A percentile compares a stretch with the other conserved stretches of the same genome.
Conservation (phyloP, 164 flowering plant species). For the Vitis cinerea region DNA sequence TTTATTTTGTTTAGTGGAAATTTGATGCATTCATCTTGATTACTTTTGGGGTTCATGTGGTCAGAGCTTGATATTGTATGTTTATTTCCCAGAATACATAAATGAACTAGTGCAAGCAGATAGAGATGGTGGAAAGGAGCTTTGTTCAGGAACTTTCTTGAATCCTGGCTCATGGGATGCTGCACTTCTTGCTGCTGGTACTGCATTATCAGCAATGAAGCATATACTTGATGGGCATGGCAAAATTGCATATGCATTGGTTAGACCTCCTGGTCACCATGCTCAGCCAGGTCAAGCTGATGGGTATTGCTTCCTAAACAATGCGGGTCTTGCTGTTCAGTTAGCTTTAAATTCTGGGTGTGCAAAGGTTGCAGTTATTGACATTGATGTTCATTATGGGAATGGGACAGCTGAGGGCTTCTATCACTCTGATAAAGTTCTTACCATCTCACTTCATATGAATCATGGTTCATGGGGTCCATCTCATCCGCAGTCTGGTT, state of each 20-base stretch:
- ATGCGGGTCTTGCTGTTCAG: slow-evolving; percentile 85
- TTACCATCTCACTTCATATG: slow-evolving; percentile 93
- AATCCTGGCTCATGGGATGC: slow-evolving; percentile 88
- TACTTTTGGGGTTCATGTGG: too few species aligned
- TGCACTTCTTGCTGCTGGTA: slow-evolving; percentile 90
- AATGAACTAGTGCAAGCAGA: slow-evolving; percentile 68
- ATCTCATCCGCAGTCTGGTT: slow-evolving; percentile 85
- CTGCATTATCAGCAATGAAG: slow-evolving; percentile 78
- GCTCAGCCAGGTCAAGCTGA: slow-evolving; percentile 95
- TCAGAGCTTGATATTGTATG: not conserved
- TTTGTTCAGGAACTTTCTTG: slow-evolving; percentile 73
- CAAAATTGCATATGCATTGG: slow-evolving; percentile 74
- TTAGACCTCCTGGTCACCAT: slow-evolving; percentile 98
- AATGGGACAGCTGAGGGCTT: slow-evolving; percentile 97
- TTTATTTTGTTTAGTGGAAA: too few species aligned
- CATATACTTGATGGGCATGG: slow-evolving; percentile 72
- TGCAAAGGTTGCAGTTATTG: slow-evolving; percentile 67
- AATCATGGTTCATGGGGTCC: slow-evolving; percentile 98
- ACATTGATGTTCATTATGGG: slow-evolving; percentile 95
- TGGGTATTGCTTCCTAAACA: slow-evolving; percentile 94
- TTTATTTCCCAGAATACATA: slow-evolving; percentile 55
- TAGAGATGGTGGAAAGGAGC: slow-evolving; percentile 52
- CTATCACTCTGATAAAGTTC: slow-evolving; percentile 63
- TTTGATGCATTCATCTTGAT: not conserved
- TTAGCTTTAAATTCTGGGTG: slow-evolving; percentile 69